Evolutionary conservation across 2,329 filamentous ascomycete genomes (phyloP), one percentile per base, ranked within the genome.

Genomic region (Mycosphaerella sp.): DNA sequence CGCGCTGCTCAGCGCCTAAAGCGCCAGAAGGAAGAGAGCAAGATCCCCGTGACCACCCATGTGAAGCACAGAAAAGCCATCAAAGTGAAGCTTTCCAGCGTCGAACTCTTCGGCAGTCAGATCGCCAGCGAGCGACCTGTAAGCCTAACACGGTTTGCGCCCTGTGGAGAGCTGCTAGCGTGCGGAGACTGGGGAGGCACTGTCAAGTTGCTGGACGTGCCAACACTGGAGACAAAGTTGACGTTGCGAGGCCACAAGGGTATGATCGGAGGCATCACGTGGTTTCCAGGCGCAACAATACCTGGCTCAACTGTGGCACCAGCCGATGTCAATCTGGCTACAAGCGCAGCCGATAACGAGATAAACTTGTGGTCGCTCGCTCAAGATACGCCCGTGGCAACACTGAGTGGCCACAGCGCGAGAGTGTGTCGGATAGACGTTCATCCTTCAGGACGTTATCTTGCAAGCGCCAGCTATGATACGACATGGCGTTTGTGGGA

Each of bases 401-500:
- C 87, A 0, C 75, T 97, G 0, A 79, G 84, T 18, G 93, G 91
- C 0, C 93, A 98, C 65, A 84, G 80, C 4, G 87, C 86, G 48
- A 84, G 93, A 55, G 89, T 98, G 7, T 95, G 89, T 62, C 82
- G 91, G 50, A 85, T 95, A 10, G 93, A 95, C 53, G 95, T 97
- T 64, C 93, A 98, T 60, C 93, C 93, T 0, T 95, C 88, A 0
- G 91, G 91, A 3, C 79, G 79, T 55, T 97, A 91, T 64, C 75
- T 97, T 5, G 93, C 91, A 4, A 95, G 90, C 1, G 93, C 93
- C 6, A 95, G 89, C 0, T 93, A 93, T 63, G 93, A 98, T 66
- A 95, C 89, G 2, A 95, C 93, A 0, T 98, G 93, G 93, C 82
- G 91, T 40, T 75, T 98, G 30, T 98, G 93, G 91, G 91, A 97